Evolutionary conservation across 805 yeast species (phyloP).

Genomic region (Metschnikowia rubicola): DNA sequence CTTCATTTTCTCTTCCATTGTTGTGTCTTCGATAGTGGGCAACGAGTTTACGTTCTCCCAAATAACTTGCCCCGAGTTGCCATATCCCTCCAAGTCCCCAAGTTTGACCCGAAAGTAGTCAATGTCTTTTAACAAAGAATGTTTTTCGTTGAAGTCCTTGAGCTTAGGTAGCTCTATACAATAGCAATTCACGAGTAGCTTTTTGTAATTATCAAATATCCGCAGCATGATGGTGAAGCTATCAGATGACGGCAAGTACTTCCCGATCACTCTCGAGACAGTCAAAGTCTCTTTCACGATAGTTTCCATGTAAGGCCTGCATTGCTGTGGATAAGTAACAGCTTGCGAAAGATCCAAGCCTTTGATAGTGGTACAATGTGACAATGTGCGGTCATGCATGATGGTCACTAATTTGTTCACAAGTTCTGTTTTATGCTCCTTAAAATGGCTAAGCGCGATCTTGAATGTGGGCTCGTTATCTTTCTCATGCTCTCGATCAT

Average conservation of each 20-base stretch:
- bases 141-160: slow-evolving; percentile 51
- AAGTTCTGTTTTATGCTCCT: slow-evolving; percentile 62
- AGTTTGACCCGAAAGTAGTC: slow-evolving; percentile 63
- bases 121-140: slow-evolving; percentile 54
- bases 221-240: slow-evolving; percentile 44
- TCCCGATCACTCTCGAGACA: slow-evolving; percentile 55
- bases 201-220: slow-evolving; percentile 58
- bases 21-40: slow-evolving; percentile 46
- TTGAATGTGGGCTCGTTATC: slow-evolving; percentile 23
- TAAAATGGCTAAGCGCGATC: slow-evolving; percentile 37
- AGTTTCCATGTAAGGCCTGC: slow-evolving; percentile 62
- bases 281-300: slow-evolving; percentile 66
- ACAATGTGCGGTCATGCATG: slow-evolving; percentile 60
- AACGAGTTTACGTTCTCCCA: slow-evolving; percentile 58
- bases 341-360: slow-evolving; percentile 51
- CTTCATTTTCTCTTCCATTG: slow-evolving; percentile 47
- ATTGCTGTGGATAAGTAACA: slow-evolving; percentile 40
- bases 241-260: slow-evolving; percentile 52
- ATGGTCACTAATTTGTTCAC: slow-evolving; percentile 62
- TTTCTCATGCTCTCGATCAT: slow-evolving; percentile 15
- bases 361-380: slow-evolving; percentile 47
- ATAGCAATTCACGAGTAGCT: slow-evolving; percentile 47
- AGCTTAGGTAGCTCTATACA: slow-evolving; percentile 46
- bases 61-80: slow-evolving; percentile 57
- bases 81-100: slow-evolving; percentile 55